Evolutionary conservation across 2,329 filamentous ascomycete species (phyloP).

Genomic region (Elsinoe perseae): DNA sequence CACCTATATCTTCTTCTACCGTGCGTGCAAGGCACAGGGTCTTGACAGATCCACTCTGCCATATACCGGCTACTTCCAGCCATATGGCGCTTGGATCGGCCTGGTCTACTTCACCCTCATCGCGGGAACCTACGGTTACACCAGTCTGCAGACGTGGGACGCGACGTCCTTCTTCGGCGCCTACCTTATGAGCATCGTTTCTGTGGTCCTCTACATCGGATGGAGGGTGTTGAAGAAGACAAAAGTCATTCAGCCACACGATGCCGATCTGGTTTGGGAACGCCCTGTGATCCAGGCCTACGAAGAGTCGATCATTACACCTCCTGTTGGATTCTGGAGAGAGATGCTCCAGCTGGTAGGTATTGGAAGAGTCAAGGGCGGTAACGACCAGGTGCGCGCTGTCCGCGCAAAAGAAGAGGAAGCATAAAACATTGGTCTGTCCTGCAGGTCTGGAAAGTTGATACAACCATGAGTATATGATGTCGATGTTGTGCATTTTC

Average conservation of each 20-base stretch:
- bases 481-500: too few relatives aligned
- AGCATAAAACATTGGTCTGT: too few relatives aligned
- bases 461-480: too few relatives aligned
- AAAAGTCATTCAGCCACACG: constrained; percentile 43
- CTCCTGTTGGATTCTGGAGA: background rate
- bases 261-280: constrained; percentile 56
- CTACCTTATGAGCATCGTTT: constrained; percentile 52
- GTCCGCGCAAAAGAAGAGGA: too few relatives aligned
- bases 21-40: constrained; percentile 41
- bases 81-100: constrained; percentile 40
- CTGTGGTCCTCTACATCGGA: constrained; percentile 46
- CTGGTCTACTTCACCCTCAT: constrained; percentile 20
- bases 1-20: constrained; percentile 50
- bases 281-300: constrained; percentile 53
- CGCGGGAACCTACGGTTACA: constrained; percentile 48
- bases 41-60: constrained; percentile 45
- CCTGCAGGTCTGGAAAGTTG: too few relatives aligned
- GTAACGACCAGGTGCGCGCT: constrained; percentile 61
- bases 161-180: constrained; percentile 21
- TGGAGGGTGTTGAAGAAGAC: constrained; percentile 61
- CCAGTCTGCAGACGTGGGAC: constrained; percentile 15
- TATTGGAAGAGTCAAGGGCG: constrained; percentile 48
- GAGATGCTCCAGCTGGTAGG: background rate
- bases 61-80: constrained; percentile 46
- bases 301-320: constrained; percentile 40